Base-by-base conservation (phyloP, 345 rosid genomes). In the Tarenaya hassleriana region DNA sequence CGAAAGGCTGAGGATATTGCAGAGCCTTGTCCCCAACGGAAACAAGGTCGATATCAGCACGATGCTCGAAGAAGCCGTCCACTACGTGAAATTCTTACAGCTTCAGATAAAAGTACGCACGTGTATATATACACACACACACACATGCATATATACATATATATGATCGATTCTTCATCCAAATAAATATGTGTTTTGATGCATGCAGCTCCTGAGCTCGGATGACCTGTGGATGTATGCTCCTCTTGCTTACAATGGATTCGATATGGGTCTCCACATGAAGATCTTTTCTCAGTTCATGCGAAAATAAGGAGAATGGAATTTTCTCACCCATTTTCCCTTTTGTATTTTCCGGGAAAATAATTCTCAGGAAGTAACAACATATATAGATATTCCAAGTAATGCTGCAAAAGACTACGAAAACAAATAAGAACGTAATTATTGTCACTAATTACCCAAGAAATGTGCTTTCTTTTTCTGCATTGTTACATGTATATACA, bases 191-290 rank as follows among this genome's bases (percentile, higher is more conserved):
- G 11, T 37, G 11, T 2, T 1, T 37, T 1, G 3, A 2, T 37
- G 10, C 18, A 47, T 73, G 65, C 55, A 84, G 94, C 82, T 84
- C 16, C 62, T 84, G 41, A 84, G 94, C 79, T 81, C 88, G 4
- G 88, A 84, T 71, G 84, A 84, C 11, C 60, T 81, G 24, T 84
- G 94, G 94, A 84, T 84, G 86, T 79, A 77, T 31, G 88, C 86
- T 24, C 94, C 94, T 15, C 60, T 84, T 7, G 86, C 86, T 61
- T 77, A 73, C 80, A 84, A 79, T 61, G 94, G 86, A 14, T 24
- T 24, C 29, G 29, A 24, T 24, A 59, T 73, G 54, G 82, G 82
- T 48, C 79, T 81, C 62, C 59, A 78, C 73, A 61, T 52, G 41
- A 10, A 37, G 41, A 37, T 37, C 15, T 37, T 37, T 37, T 10